Conservation (phyloP, 1,139 yeast genomes). For the Kodamaea alishanica region DNA sequence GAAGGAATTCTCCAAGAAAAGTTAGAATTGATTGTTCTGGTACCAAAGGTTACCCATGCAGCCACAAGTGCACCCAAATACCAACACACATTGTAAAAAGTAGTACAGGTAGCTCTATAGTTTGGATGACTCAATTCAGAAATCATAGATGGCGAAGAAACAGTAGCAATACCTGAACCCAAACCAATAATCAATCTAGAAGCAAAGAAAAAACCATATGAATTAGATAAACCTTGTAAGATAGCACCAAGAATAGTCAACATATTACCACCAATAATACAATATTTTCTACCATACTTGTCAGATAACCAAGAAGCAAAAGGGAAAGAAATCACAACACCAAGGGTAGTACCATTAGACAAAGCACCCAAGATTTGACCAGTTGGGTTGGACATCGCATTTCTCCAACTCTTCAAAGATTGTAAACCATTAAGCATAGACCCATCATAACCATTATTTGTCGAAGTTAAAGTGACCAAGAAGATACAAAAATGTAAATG, state of each 20-base stretch:
- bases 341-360: conserved; percentile 21
- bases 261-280: conserved; percentile 12
- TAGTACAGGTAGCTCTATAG: conserved; percentile 44
- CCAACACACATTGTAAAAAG: conserved; percentile 44
- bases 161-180: conserved; percentile 35
- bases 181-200: conserved; percentile 41
- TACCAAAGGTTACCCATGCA: conserved; percentile 52
- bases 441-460: conserved; percentile 21
- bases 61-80: conserved; percentile 51
- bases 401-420: conserved; percentile 15
- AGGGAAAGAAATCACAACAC: conserved; percentile 23
- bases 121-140: conserved; percentile 46
- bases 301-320: conserved; percentile 37
- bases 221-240: conserved; percentile 40
- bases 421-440: conserved; percentile 24
- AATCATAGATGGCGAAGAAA: conserved; percentile 40
- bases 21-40: conserved; percentile 28
- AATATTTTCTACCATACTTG: conserved; percentile 39
- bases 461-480: conserved; percentile 19
- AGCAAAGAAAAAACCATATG: conserved; percentile 31
- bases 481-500: conserved; percentile 14
- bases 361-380: conserved; percentile 21
- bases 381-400: conserved; percentile 17
- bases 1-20: conserved; percentile 47
- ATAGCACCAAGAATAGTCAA: conserved; percentile 17